Base-by-base conservation (phyloP, 495 filamentous ascomycete genomes). In the Cladorrhinum samala region DNA sequence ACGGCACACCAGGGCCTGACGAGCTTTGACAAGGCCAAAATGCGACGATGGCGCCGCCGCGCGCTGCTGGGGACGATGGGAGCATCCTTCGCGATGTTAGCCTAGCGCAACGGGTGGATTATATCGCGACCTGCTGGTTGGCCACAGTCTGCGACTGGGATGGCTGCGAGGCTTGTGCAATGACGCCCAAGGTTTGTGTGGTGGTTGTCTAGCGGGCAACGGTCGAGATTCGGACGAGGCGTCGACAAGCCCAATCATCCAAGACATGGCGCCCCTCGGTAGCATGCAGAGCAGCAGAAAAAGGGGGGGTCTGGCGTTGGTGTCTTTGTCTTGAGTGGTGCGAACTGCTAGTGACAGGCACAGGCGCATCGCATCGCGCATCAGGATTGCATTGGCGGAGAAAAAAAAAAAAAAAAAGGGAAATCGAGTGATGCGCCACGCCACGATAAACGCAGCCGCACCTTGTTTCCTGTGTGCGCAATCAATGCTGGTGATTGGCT, bases 371-470 rank as follows among this genome's bases (percentile, higher is more conserved):
- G 36, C 33, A 23, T 21, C 42, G 40, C 18, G 42, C 24, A 17
- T 18, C 52, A 17, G 11, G 21, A 16, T 47, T 20, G 21, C 16
- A 23, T 8, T 24, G 21, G 45, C 20, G 14, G 47, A 17, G 27
- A 7, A 20, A 14, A 24, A 23, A 25, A 21, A 33, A 17, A n/a
- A 38, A 7, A 17, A 9, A 11, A 37, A 19, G 40, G 45, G 24
- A 36, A 25, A 9, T 17, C 20, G 16, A 21, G 47, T 13, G 36
- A 46, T 38, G 20, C 20, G 50, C 33, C 55, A 53, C 62, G 62
- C 65, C 65, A 68, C 65, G 56, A 68, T 66, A 50, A 50, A 55
- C 61, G 63, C 60, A 68, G 67, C 65, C 67, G 65, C 67, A 70
- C 65, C 67, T 68, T 70, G 67, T 69, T 66, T 58, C 50, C 49